A percentile compares a stretch with the other conserved stretches of the same genome.
Evolutionary conservation across 1,284 basidiomycete genomes (phyloP).

Genomic region (Ceratorhiza oryzae-sativae): DNA sequence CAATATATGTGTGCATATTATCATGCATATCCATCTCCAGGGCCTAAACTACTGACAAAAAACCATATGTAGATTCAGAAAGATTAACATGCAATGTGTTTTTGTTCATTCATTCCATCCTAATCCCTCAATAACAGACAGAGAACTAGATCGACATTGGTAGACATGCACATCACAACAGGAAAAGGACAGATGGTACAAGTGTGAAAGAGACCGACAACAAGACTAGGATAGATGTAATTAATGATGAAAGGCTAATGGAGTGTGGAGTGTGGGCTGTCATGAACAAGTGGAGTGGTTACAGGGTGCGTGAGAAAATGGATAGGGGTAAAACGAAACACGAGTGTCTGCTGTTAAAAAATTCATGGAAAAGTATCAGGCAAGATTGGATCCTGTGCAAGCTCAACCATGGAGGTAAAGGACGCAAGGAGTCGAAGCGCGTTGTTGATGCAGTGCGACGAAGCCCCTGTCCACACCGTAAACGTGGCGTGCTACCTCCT

Average conservation of each 20-base stretch:
- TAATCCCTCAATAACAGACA: background rate
- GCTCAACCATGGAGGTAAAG: background rate
- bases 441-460: no score
- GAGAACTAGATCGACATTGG: slow-evolving; percentile 14
- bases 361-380: background rate
- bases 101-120: no score
- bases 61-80: no score
- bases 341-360: slow-evolving; percentile 34
- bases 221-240: background rate
- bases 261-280: slow-evolving; percentile 29
- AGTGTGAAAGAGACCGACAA: background rate
- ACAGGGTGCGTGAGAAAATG: slow-evolving; percentile 24
- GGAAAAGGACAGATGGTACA: slow-evolving; percentile 1
- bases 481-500: slow-evolving; percentile 38
- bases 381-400: background rate
- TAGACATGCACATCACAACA: background rate
- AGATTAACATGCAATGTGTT: no score
- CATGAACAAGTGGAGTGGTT: background rate
- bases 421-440: background rate
- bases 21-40: no score
- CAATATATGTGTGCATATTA: no score
- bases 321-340: background rate
- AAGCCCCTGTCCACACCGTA: background rate
- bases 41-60: no score
- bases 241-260: slow-evolving; percentile 27